Conservation (phyloP, 192 early-diverging fungal genomes). For the Coemansia sp. region DNA sequence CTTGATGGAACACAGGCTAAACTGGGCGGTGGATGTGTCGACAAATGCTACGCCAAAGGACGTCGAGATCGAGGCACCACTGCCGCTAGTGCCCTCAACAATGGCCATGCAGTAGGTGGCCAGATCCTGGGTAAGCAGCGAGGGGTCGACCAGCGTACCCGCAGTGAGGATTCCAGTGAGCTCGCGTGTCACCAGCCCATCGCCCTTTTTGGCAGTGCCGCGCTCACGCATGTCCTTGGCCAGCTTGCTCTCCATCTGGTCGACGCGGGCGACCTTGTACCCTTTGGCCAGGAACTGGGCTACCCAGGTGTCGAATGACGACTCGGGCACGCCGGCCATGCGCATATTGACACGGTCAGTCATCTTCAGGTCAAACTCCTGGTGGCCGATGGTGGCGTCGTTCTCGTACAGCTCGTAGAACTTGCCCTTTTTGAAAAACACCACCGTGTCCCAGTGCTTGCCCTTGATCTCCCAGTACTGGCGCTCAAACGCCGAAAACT, state of each 20-base stretch:
- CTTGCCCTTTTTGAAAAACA: conserved; percentile 99
- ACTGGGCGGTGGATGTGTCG: conserved; percentile 93
- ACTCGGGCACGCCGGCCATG: conserved; percentile 98
- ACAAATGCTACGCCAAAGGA: conserved; percentile 90
- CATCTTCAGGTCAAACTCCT: conserved; percentile 93
- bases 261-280: conserved; percentile 94
- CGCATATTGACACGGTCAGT: conserved; percentile 98
- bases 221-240: conserved; percentile 92
- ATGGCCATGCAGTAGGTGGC: conserved; percentile 95
- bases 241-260: conserved; percentile 95
- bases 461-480: conserved; percentile 99
- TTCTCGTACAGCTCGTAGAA: conserved; percentile 99
- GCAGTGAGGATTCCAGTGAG: conserved; percentile 84
- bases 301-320: conserved; percentile 92
- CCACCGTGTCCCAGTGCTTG: conserved; percentile 90
- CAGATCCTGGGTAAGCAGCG: conserved; percentile 85
- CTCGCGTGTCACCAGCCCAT: conserved; percentile 83
- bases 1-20: conserved; percentile 70
- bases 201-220: conserved; percentile 55
- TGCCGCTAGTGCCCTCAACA: conserved; percentile 61
- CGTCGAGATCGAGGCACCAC: conserved; percentile 28
- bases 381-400: conserved; percentile 95
- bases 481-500: conserved; percentile 93
- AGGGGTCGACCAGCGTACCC: conserved; percentile 88
- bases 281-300: conserved; percentile 95